Evolutionary conservation across 1,284 basidiomycete genomes (phyloP).

Genomic region (Fomitiporia mediterranea): DNA sequence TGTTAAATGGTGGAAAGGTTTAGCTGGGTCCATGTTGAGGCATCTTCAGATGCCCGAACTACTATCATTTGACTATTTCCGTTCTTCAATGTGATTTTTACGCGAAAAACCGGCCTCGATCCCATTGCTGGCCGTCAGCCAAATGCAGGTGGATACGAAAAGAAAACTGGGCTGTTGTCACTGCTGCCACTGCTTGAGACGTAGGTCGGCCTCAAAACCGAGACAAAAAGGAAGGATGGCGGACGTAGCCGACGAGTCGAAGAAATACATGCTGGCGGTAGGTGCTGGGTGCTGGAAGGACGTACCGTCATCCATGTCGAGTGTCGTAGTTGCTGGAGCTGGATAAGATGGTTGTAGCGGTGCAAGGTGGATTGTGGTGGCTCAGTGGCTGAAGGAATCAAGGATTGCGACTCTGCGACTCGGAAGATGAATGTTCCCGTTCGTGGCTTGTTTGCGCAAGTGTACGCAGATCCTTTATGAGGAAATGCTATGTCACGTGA

Average conservation of each 20-base stretch:
- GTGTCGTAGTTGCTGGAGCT: neutral
- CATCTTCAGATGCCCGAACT: neutral
- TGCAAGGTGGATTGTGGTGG: neutral
- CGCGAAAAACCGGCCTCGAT: neutral
- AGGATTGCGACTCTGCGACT: no score
- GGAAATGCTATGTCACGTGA: neutral
- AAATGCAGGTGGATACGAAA: neutral
- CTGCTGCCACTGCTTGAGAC: neutral
- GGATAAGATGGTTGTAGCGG: neutral
- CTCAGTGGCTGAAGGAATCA: no score
- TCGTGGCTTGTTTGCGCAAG: neutral
- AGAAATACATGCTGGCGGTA: constrained; percentile 9
- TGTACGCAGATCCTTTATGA: neutral
- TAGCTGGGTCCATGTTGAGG: neutral
- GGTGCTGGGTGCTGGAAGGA: constrained; percentile 16
- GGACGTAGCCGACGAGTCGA: constrained; percentile 9
- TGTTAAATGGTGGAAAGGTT: neutral
- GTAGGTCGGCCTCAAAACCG: neutral
- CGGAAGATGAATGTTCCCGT: neutral
- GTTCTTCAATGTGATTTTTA: neutral
- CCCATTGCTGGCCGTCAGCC: constrained; percentile 9
- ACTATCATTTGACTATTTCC: neutral
- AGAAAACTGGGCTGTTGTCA: neutral
- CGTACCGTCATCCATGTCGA: constrained; percentile 21
- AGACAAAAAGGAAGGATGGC: neutral